Conservation (phyloP, 768 basidiomycete genomes). For the Tricholoma terreum region DNA sequence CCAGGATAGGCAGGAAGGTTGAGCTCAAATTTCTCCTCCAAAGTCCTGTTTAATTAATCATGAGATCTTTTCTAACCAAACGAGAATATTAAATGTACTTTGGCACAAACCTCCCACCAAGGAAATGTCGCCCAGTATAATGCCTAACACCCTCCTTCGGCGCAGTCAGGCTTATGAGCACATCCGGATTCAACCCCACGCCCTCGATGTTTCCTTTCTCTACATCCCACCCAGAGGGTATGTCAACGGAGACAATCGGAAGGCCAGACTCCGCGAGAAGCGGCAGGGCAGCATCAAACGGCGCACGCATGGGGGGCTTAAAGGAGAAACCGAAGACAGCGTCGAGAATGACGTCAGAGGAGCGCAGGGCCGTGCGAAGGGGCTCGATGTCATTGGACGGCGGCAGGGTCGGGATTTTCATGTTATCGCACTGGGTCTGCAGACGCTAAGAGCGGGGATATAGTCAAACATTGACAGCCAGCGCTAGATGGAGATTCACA, state of each 20-base stretch:
- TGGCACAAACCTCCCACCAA: constrained; percentile 92
- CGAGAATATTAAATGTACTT: constrained; percentile 48
- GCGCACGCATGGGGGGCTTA: constrained; percentile 82
- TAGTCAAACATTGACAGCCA: background rate
- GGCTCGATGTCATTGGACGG: constrained; percentile 43
- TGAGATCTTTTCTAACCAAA: background rate
- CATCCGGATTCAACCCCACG: constrained; percentile 67
- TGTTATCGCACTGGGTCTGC: constrained; percentile 83
- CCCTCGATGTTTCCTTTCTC: constrained; percentile 64
- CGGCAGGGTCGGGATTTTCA: constrained; percentile 73
- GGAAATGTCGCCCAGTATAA: constrained; percentile 83
- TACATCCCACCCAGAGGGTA: constrained; percentile 97
- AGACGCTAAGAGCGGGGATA: constrained; percentile 51
- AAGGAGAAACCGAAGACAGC: constrained; percentile 99
- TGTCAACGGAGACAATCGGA: constrained; percentile 93
- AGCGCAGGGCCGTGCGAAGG: constrained; percentile 48
- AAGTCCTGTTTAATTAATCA: constrained; percentile 38
- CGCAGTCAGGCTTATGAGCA: constrained; percentile 87
- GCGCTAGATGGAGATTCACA: background rate
- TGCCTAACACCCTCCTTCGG: constrained; percentile 83
- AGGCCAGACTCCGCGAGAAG: constrained; percentile 59
- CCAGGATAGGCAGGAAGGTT: constrained; percentile 83
- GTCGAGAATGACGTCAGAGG: constrained; percentile 84
- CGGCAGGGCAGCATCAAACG: constrained; percentile 76
- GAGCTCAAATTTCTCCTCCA: constrained; percentile 73